Conservation (phyloP, 441 rosid species). For the Adansonia rubrostipa region DNA sequence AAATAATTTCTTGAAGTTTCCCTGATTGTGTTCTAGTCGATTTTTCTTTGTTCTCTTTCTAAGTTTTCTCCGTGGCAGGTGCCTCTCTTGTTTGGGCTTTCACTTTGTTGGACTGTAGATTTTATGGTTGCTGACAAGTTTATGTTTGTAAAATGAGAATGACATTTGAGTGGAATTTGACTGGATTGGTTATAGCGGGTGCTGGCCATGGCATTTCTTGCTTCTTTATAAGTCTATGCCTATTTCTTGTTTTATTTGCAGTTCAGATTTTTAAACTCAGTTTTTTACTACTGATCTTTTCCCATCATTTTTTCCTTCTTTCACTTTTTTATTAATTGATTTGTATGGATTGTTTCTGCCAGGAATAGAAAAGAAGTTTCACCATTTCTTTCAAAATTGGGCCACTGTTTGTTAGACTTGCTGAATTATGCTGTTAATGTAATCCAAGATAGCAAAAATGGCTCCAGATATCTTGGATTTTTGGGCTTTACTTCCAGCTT, state of each 20-base stretch:
- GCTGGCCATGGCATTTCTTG: not conserved
- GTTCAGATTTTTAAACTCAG: not conserved
- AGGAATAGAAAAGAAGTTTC: slow-evolving; percentile 67
- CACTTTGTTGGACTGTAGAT: not conserved
- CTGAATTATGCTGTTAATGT: slow-evolving; percentile 58
- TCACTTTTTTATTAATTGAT: slow-evolving; percentile 21
- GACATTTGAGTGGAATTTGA: slow-evolving; percentile 7
- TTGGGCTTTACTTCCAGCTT: slow-evolving; percentile 51
- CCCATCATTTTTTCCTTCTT: not conserved
- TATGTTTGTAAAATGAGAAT: slow-evolving; percentile 7
- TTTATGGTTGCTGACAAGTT: slow-evolving; percentile 10
- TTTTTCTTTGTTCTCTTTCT: slow-evolving; percentile 8
- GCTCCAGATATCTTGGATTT: slow-evolving; percentile 59
- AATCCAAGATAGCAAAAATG: slow-evolving; percentile 49
- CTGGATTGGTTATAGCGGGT: not conserved
- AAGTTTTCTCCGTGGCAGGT: slow-evolving; percentile 9
- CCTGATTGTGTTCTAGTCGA: not conserved
- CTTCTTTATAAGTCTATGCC: slow-evolving; percentile 3
- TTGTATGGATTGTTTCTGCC: slow-evolving; percentile 32
- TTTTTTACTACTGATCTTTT: slow-evolving; percentile 1
- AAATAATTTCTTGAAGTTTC: not conserved
- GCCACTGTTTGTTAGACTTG: slow-evolving; percentile 59
- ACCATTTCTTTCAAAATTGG: slow-evolving; percentile 62
- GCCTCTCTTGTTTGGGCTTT: slow-evolving; percentile 2
- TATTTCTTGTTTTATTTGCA: slow-evolving; percentile 1